Evolutionary conservation across 2,329 filamentous ascomycete species (phyloP).

Genomic region (Nannizziopsis barbatae): DNA sequence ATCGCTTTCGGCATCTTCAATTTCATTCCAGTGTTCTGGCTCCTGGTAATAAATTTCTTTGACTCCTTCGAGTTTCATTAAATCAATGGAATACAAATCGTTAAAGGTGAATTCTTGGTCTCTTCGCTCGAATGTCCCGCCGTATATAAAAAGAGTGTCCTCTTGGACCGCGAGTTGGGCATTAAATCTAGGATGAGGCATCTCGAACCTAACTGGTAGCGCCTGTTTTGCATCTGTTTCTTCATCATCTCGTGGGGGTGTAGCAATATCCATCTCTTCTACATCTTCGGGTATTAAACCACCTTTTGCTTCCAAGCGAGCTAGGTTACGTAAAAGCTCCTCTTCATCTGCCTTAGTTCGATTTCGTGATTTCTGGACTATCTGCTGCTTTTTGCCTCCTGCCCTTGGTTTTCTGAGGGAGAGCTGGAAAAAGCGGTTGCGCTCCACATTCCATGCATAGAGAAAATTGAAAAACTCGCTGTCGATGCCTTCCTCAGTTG

Average conservation of each 20-base stretch:
- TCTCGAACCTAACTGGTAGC: constrained; percentile 60
- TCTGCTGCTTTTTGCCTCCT: constrained; percentile 47
- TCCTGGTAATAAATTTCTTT: constrained; percentile 81
- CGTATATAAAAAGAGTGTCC: constrained; percentile 86
- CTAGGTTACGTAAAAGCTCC: constrained; percentile 75
- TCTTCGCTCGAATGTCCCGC: constrained; percentile 88
- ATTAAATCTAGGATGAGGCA: constrained; percentile 86
- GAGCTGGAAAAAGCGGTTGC: constrained; percentile 88
- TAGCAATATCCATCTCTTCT: constrained; percentile 29
- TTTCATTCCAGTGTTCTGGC: constrained; percentile 69
- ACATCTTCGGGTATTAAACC: constrained; percentile 41
- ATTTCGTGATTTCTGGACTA: constrained; percentile 43
- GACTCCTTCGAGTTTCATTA: constrained; percentile 90
- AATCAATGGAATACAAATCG: constrained; percentile 81
- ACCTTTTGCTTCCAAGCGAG: constrained; percentile 66
- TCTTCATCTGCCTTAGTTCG: constrained; percentile 84
- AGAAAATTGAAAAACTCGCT: constrained; percentile 93
- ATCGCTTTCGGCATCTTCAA: constrained; percentile 50
- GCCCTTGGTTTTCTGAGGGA: constrained; percentile 61
- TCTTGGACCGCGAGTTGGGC: constrained; percentile 82
- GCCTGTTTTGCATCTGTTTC: constrained; percentile 44
- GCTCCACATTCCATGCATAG: constrained; percentile 88
- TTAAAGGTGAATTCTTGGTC: constrained; percentile 94
- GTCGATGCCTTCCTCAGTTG: constrained; percentile 88
- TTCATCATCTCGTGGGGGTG: constrained; percentile 42